These are phyloP conservation scores for Curvularia verruculosa DNA, from an alignment of 2,329 filamentous ascomycete genomes.

Conservation along the genomic window DNA sequence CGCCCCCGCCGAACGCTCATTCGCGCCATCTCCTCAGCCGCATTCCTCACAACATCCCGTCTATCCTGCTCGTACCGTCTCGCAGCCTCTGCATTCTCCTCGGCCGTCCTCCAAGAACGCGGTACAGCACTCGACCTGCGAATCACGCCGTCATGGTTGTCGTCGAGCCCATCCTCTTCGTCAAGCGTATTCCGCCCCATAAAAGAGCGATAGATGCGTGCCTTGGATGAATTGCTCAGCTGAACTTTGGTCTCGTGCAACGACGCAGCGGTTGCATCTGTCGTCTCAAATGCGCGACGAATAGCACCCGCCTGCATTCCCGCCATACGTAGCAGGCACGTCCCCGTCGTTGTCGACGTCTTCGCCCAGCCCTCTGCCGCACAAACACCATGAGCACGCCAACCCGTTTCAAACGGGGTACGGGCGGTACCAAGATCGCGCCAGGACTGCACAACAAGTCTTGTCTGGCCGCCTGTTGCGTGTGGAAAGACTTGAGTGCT, in stretches of 20 bases:
- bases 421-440: conserved; percentile 33
- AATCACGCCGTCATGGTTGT: neutral
- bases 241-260: neutral
- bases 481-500: conserved; percentile 7
- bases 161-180: neutral
- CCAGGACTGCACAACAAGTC: conserved; percentile 31
- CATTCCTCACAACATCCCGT: conserved; percentile 8
- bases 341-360: neutral
- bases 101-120: conserved; percentile 16
- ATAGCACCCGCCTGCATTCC: conserved; percentile 23
- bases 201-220: conserved; percentile 19
- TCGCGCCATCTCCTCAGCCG: conserved; percentile 15
- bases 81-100: conserved; percentile 21
- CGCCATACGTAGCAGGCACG: conserved; percentile 12
- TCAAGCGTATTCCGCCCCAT: conserved; percentile 10
- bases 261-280: neutral
- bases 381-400: conserved; percentile 39
- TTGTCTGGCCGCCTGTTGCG: conserved; percentile 18
- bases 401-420: conserved; percentile 33
- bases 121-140: conserved; percentile 22
- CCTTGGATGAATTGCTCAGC: neutral
- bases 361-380: neutral
- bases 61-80: conserved; percentile 17
- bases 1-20: conserved; percentile 1
- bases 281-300: conserved; percentile 28